These are phyloP conservation scores for Umbilicus rupestris DNA, from an alignment of 164 flowering plant species.

Conservation along the genomic window DNA sequence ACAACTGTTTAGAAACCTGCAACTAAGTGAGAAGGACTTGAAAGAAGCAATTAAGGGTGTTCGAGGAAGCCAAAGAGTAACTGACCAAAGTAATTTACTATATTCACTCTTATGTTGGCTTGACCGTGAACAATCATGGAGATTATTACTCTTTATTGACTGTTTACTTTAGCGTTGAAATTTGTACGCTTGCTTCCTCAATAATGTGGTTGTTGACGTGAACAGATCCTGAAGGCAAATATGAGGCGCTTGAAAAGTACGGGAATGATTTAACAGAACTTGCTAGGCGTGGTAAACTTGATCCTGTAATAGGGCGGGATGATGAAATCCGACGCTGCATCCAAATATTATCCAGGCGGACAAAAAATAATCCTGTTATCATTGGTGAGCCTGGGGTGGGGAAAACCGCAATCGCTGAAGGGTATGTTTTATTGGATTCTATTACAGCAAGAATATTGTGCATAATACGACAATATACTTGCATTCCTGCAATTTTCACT, in stretches of 20 bases:
- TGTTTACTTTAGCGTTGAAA: neutral
- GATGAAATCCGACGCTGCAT: conserved; percentile 97
- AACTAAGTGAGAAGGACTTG: conserved; percentile 66
- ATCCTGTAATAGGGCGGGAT: conserved; percentile 97
- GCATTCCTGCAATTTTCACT: neutral
- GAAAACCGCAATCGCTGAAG: conserved; percentile 98
- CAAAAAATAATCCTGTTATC: conserved; percentile 94
- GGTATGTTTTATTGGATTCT: conserved; percentile 34
- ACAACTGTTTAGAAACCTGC: conserved; percentile 52
- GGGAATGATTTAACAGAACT: conserved; percentile 93
- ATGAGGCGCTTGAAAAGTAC: conserved; percentile 81
- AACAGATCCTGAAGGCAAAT: conserved; percentile 92
- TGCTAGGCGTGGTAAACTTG: conserved; percentile 92
- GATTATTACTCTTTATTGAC: neutral
- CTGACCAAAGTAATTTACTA: conserved; percentile 69
- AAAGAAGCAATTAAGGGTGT: conserved; percentile 79
- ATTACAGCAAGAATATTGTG: neutral
- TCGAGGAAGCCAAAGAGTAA: conserved; percentile 83
- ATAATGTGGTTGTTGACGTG: neutral
- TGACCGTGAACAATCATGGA: neutral
- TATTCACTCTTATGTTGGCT: neutral
- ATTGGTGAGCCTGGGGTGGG: conserved; percentile 99
- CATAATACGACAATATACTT: neutral
- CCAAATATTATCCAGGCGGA: conserved; percentile 81
- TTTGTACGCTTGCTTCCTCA: neutral